Conservation (phyloP, 2,329 filamentous ascomycete genomes). For the Triangularia setosa region DNA sequence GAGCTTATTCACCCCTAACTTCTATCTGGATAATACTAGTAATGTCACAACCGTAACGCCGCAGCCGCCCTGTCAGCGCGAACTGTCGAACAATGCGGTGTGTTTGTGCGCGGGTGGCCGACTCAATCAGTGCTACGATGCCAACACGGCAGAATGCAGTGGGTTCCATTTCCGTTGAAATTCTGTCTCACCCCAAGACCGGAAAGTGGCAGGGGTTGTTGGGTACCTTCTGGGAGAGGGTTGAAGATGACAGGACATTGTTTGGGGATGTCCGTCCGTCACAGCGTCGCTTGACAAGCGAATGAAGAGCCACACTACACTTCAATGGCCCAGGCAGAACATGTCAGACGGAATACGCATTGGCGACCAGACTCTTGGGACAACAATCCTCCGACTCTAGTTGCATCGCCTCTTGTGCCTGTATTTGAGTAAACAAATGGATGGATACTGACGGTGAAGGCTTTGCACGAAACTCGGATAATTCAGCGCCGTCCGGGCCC, state of each 20-base stretch:
- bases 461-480: not conserved
- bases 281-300: slow-evolving; percentile 9
- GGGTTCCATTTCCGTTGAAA: slow-evolving; percentile 11
- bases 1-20: not conserved
- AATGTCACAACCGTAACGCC: slow-evolving; percentile 5
- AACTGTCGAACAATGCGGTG: not conserved
- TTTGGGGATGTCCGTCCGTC: slow-evolving; percentile 29
- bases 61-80: slow-evolving; percentile 5
- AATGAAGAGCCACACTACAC: slow-evolving; percentile 12
- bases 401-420: not conserved
- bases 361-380: slow-evolving; percentile 1
- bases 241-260: slow-evolving; percentile 21
- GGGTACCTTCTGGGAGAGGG: slow-evolving; percentile 8
- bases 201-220: slow-evolving; percentile 3
- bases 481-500: not conserved
- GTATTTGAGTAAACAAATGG: not conserved
- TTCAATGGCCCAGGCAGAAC: slow-evolving; percentile 3
- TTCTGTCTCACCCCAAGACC: slow-evolving; percentile 14
- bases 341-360: not conserved
- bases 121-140: slow-evolving; percentile 4
- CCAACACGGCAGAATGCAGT: slow-evolving; percentile 13
- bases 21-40: not conserved
- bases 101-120: slow-evolving; percentile 4
- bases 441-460: not conserved
- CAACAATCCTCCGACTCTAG: slow-evolving; percentile 2